Base-by-base conservation (phyloP, 2,329 filamentous ascomycete genomes). In the Teratosphaeriaceae sp. region DNA sequence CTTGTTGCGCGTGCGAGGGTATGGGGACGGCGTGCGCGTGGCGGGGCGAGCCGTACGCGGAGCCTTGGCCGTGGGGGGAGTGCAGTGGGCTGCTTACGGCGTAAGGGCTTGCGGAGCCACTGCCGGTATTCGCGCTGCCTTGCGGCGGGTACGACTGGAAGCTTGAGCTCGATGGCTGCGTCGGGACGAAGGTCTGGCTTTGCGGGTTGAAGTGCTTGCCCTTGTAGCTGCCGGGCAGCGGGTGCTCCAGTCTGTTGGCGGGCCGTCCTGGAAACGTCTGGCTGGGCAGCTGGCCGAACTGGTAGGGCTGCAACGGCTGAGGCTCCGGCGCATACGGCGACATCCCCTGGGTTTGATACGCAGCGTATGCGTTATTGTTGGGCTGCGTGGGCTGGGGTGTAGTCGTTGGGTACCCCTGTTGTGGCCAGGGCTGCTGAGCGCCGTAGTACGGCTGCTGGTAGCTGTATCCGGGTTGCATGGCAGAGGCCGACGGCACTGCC, bases 131-230 rank as follows among this genome's bases (percentile, higher is more conserved):
- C 49, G 50, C 5, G 47, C 46, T 16, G 46, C 49, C 46, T 22
- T 53, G 52, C 2, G 55, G 54, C 18, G 53, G 53, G 42, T 56
- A 56, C 1, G 54, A 47, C n/a, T 46, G 47, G 21, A 40, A 40
- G 6, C 34, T 22, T 29, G 15, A 29, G 41, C 19, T 34, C 36
- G 18, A 49, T 46, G 22, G 47, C 23, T 78, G 71, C 40, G 73
- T 74, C 1, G 90, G 90, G 19, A 95, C 79, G 64, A 97, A 96
- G 0, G 89, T 85, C 59, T 94, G 86, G 13, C 86, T 96, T 67
- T 94, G 89, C 1, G 89, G 90, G 60, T 96, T 96, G 69, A 97
- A 96, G 11, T 84, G 80, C 55, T 88, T 86, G 45, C 88, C 77
- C 59, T 85, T 87, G 60, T 79, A 94, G 65, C 84, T 92, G 26